phyloP scores from a whole-genome alignment of 495 filamentous ascomycete genomes.

The Trichoderma orchidacearum region DNA sequence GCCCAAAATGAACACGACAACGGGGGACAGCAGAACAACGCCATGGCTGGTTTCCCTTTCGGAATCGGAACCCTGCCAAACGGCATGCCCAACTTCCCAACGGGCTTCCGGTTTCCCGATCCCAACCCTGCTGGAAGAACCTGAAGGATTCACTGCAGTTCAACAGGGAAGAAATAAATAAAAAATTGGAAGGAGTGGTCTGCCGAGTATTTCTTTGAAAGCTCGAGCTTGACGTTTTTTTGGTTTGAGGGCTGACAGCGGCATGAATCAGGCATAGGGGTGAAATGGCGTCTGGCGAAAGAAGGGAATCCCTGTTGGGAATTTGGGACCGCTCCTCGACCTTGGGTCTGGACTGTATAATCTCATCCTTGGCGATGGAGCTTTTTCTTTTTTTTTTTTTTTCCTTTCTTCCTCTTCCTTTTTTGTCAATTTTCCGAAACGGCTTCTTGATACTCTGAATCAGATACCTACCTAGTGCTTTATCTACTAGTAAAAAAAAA shows the following conservation, averaged over 20 bases:
- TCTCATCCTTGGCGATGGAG: not conserved
- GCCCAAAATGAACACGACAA: constrained; percentile 23
- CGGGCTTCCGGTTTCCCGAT: constrained; percentile 38
- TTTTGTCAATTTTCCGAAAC: not conserved
- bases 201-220: not conserved
- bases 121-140: constrained; percentile 7
- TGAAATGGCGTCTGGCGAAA: not conserved
- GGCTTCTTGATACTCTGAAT: not conserved
- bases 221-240: not conserved
- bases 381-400: not conserved
- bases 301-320: not conserved
- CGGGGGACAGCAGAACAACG: constrained; percentile 19
- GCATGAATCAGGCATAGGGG: not conserved
- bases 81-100: constrained; percentile 58
- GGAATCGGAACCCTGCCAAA: constrained; percentile 40
- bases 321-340: not conserved
- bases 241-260: not conserved
- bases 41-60: constrained; percentile 46
- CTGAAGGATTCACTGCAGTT: not conserved
- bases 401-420: not conserved
- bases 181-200: not conserved
- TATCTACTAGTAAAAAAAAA: not conserved
- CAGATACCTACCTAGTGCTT: not conserved
- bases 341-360: not conserved
- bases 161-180: not conserved